Conservation (phyloP, 2,329 filamentous ascomycete species). For the Sporothrix mexicana region DNA sequence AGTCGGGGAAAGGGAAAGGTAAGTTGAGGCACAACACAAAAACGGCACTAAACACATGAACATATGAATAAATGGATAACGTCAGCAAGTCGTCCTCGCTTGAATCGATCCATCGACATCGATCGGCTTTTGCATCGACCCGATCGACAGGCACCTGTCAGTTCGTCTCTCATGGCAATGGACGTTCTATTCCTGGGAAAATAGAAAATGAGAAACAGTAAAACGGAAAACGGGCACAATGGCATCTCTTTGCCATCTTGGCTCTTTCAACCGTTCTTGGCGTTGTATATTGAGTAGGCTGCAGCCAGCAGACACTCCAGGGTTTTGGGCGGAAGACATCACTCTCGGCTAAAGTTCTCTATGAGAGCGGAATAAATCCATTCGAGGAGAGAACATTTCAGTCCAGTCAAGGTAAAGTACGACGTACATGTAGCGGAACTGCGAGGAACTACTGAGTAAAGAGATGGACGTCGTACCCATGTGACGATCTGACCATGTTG, state of each 20-base stretch:
- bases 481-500: slow-evolving; percentile 20
- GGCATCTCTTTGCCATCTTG: slow-evolving; percentile 9
- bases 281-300: background rate
- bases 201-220: no score
- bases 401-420: background rate
- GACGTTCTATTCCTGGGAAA: background rate
- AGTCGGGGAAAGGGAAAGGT: background rate
- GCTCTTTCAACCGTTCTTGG: background rate
- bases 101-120: background rate
- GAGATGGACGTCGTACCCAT: background rate
- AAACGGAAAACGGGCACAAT: background rate
- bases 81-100: background rate
- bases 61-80: background rate
- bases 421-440: background rate
- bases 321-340: background rate
- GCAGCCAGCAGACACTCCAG: no score
- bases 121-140: background rate
- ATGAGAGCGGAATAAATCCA: background rate
- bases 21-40: background rate
- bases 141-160: slow-evolving; percentile 19
- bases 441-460: background rate
- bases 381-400: background rate
- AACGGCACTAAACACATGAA: background rate
- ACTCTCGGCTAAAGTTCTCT: background rate
- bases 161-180: slow-evolving; percentile 16